Base-by-base conservation (phyloP, 2,329 filamentous ascomycete genomes). In the Microdochium trichocladiopsis region DNA sequence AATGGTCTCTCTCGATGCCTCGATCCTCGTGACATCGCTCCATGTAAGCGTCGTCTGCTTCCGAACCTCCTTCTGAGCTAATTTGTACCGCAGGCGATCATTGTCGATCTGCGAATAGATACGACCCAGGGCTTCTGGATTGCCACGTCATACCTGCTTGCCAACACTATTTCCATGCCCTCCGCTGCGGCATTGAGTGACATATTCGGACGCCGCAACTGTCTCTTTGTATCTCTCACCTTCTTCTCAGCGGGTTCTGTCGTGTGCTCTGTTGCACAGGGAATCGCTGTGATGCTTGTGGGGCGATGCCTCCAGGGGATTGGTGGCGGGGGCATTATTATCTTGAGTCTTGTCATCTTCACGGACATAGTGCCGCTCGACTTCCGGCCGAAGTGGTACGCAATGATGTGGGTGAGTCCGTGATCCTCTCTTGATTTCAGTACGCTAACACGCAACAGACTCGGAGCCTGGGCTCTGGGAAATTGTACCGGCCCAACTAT, bases 341-440 rank as follows among this genome's bases (percentile, higher is more conserved):
- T 59, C 23, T 51, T 65, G 48, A 53, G 47, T 21, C 57, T 62
- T 37, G 56, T 60, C 22, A 50, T 65, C 37, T 53, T 63, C 18
- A 74, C 68, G 49, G 78, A 81, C 54, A 58, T 80, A 2, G 69
- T 79, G 0, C 74, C 77, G 0, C 58, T 81, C 14, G 14, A 33
- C 8, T 33, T 14, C 28, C n/a, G n/a, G n/a, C n/a, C n/a, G n/a
- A n/a, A n/a, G n/a, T n/a, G n/a, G n/a, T n/a, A n/a, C n/a, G n/a
- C 28, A 33, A 33, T 33, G 28, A 33, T 33, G 28, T 33, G 14
- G 10, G 62, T 70, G 2, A 65, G 77, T 53, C 62, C 77, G 50
- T 70, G 71, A 3, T 68, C 67, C 6, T 77, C 49, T 60, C 70
- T 43, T 61, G 55, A 36, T 9, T 55, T 69, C 18, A 53, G 70